Conservation (phyloP, 352 stramenopile genomes). For the Discostella stelligera region DNA sequence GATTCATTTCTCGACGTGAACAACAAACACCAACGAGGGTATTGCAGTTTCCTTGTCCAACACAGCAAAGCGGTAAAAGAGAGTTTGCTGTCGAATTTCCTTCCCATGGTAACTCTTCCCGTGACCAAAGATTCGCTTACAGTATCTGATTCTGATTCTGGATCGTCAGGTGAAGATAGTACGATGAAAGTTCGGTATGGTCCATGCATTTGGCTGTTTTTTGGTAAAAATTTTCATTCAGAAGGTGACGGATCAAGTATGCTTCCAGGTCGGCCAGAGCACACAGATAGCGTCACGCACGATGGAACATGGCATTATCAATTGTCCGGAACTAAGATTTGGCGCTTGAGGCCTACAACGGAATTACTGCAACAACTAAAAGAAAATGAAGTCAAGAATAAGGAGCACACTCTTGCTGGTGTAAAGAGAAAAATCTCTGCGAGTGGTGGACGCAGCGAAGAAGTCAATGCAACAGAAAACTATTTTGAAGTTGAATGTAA, state of each 20-base stretch:
- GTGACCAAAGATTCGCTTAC: slow-evolving; percentile 4
- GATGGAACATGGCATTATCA: slow-evolving; percentile 84
- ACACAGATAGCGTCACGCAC: slow-evolving; percentile 81
- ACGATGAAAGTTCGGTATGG: slow-evolving; percentile 47
- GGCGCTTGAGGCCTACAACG: slow-evolving; percentile 69
- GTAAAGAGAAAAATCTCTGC: slow-evolving; percentile 27
- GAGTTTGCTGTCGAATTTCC: slow-evolving; percentile 22
- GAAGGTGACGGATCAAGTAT: slow-evolving; percentile 15
- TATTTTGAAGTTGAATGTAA: slow-evolving; percentile 51
- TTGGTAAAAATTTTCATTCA: slow-evolving; percentile 60
- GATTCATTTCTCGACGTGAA: slow-evolving; percentile 17
- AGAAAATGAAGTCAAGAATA: slow-evolving; percentile 7
- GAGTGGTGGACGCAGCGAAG: background rate
- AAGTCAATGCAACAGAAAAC: background rate
- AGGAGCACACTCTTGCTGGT: slow-evolving; percentile 7
- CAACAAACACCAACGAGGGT: slow-evolving; percentile 39
- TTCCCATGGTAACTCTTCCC: slow-evolving; percentile 38
- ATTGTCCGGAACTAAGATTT: slow-evolving; percentile 72
- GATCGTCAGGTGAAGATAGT: background rate
- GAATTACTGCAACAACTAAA: slow-evolving; percentile 49
- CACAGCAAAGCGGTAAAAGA: slow-evolving; percentile 46
- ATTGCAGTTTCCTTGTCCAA: slow-evolving; percentile 79
- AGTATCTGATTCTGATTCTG: too few species aligned
- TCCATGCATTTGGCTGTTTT: slow-evolving; percentile 74
- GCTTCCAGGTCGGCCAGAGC: slow-evolving; percentile 67